Evolutionary conservation across 352 stramenopile genomes (phyloP).

Genomic region (Phytophthora idaei): DNA sequence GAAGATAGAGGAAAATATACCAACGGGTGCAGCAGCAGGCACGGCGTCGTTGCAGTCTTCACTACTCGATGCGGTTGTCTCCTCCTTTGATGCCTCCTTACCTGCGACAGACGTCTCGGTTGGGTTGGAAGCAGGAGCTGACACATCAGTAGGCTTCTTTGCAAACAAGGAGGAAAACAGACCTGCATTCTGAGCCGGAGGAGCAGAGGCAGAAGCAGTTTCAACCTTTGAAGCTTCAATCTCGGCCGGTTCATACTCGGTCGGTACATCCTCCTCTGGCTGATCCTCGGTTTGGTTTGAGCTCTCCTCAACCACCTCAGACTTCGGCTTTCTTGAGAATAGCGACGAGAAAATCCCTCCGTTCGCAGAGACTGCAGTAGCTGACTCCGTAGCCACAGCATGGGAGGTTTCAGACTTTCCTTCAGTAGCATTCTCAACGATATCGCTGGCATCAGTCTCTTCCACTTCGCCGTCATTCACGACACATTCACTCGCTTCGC

Average conservation of each 20-base stretch:
- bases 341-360: slow-evolving; percentile 24
- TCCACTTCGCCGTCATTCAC: background rate
- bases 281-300: slow-evolving; percentile 5
- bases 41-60: slow-evolving; percentile 7
- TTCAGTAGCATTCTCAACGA: background rate
- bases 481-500: background rate
- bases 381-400: background rate
- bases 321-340: slow-evolving; percentile 23
- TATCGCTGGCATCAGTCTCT: background rate
- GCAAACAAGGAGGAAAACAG: slow-evolving; percentile 30
- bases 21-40: slow-evolving; percentile 10
- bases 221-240: slow-evolving; percentile 5
- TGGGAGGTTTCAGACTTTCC: background rate
- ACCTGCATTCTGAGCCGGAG: slow-evolving; percentile 14
- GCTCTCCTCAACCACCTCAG: slow-evolving; percentile 6
- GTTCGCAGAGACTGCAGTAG: background rate
- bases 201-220: background rate
- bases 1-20: slow-evolving; percentile 37
- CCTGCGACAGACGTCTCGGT: background rate
- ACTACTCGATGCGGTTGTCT: slow-evolving; percentile 9
- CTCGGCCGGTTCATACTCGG: background rate
- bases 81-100: slow-evolving; percentile 3
- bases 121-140: background rate
- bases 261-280: background rate
- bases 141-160: slow-evolving; percentile 22